These are phyloP conservation scores for Lentinula raphanica DNA, from an alignment of 768 basidiomycete genomes.

Conservation along the genomic window DNA sequence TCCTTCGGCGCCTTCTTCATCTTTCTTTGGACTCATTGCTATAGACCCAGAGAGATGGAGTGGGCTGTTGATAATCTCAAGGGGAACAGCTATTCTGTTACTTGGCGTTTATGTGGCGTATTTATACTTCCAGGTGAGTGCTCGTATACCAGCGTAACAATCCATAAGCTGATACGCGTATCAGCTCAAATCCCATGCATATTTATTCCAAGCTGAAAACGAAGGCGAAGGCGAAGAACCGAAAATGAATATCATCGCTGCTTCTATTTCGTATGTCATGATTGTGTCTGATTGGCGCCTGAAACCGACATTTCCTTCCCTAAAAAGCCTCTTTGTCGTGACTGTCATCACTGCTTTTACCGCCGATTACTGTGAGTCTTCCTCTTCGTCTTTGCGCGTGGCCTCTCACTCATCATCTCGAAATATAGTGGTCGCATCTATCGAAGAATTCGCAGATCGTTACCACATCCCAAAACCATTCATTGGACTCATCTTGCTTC, in stretches of 20 bases:
- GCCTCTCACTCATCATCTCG: neutral
- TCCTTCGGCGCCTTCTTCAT: neutral
- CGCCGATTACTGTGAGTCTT: conserved; percentile 74
- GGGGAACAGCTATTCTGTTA: conserved; percentile 75
- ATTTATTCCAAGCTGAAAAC: conserved; percentile 49
- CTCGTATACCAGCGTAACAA: conserved; percentile 1
- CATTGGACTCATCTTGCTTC: conserved; percentile 82
- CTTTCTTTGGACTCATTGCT: conserved; percentile 4
- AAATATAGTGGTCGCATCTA: conserved; percentile 74
- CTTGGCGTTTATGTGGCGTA: conserved; percentile 71
- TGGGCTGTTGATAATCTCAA: conserved; percentile 69
- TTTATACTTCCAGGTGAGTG: conserved; percentile 66
- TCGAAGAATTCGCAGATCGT: conserved; percentile 82
- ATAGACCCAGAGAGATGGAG: conserved; percentile 23
- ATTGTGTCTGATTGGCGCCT: neutral
- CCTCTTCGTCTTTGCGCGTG: neutral
- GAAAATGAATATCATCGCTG: conserved; percentile 69
- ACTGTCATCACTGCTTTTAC: conserved; percentile 85
- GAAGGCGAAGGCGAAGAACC: conserved; percentile 33
- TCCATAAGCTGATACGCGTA: neutral
- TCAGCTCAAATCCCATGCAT: conserved; percentile 67
- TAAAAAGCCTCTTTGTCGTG: conserved; percentile 55
- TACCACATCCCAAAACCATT: conserved; percentile 81
- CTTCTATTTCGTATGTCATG: conserved; percentile 43
- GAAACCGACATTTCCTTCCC: neutral